Percentiles rank a stretch among this genome's conserved stretches.
Conservation (phyloP, 1,284 basidiomycete genomes). For the Gomphus sp. region DNA sequence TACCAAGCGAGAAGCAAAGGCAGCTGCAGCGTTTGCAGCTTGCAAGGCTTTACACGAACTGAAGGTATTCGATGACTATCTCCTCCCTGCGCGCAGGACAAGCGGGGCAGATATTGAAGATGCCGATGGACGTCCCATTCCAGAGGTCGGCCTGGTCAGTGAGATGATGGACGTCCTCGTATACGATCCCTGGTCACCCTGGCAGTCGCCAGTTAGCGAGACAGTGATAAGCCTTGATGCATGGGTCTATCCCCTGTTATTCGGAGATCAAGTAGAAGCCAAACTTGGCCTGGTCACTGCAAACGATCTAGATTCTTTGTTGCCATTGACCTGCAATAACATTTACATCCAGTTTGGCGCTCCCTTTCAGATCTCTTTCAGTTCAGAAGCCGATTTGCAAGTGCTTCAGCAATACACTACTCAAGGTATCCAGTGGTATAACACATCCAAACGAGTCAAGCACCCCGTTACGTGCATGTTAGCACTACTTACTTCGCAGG, state of each 20-base stretch:
- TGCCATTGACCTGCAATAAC: neutral
- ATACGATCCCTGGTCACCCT: slow-evolving; percentile 52
- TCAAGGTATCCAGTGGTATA: slow-evolving; percentile 51
- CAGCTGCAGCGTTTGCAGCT: slow-evolving; percentile 69
- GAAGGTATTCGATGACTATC: slow-evolving; percentile 71
- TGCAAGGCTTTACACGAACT: slow-evolving; percentile 55
- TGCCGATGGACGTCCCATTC: slow-evolving; percentile 36
- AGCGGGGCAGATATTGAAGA: slow-evolving; percentile 39
- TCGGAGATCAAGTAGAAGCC: neutral
- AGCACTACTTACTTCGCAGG: slow-evolving; percentile 42
- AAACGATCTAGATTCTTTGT: neutral
- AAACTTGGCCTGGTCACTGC: slow-evolving; percentile 6
- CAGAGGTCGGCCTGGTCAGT: slow-evolving; percentile 35
- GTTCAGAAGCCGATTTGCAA: neutral
- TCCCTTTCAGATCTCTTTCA: neutral
- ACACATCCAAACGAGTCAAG: slow-evolving; percentile 46
- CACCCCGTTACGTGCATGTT: slow-evolving; percentile 48
- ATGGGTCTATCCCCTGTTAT: slow-evolving; percentile 5
- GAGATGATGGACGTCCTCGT: slow-evolving; percentile 46
- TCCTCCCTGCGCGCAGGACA: slow-evolving; percentile 47
- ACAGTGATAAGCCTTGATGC: neutral
- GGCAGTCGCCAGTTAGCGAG: slow-evolving; percentile 11
- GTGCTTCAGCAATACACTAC: slow-evolving; percentile 53
- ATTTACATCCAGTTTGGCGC: neutral
- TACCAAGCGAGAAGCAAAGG: slow-evolving; percentile 72